phyloP scores from a whole-genome alignment of 345 rosid species.

The Camelina neglecta region DNA sequence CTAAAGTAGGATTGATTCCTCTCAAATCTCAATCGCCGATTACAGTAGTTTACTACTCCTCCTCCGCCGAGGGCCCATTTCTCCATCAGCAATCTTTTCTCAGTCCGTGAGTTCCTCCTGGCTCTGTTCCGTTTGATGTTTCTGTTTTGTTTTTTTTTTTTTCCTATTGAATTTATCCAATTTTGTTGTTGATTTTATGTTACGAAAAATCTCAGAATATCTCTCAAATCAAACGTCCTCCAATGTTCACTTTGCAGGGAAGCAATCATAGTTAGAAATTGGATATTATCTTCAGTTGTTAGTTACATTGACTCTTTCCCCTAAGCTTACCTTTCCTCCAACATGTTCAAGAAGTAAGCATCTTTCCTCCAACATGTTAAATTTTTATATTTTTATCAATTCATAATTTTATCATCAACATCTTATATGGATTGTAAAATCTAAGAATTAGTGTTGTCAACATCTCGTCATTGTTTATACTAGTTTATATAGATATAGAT shows the following conservation, averaged over 20 bases:
- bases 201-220: background rate
- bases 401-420: background rate
- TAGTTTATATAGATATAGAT: background rate
- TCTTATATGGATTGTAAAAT: background rate
- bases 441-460: background rate
- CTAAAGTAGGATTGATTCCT: background rate
- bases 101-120: slow-evolving; percentile 1
- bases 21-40: slow-evolving; percentile 36
- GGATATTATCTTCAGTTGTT: slow-evolving; percentile 9
- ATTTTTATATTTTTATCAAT: background rate
- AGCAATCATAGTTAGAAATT: background rate
- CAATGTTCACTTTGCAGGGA: slow-evolving; percentile 16
- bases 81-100: background rate
- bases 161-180: background rate
- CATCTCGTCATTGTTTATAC: background rate
- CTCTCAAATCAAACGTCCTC: background rate
- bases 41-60: background rate
- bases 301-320: background rate
- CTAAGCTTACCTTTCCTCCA: slow-evolving; percentile 20
- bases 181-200: background rate
- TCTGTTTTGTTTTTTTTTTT: background rate
- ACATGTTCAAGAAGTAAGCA: slow-evolving; percentile 45
- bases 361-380: background rate
- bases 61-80: background rate
- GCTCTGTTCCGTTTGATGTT: background rate